Conservation (phyloP, 202 grass and related monocot genomes). For the Hordeum pubiflorum region DNA sequence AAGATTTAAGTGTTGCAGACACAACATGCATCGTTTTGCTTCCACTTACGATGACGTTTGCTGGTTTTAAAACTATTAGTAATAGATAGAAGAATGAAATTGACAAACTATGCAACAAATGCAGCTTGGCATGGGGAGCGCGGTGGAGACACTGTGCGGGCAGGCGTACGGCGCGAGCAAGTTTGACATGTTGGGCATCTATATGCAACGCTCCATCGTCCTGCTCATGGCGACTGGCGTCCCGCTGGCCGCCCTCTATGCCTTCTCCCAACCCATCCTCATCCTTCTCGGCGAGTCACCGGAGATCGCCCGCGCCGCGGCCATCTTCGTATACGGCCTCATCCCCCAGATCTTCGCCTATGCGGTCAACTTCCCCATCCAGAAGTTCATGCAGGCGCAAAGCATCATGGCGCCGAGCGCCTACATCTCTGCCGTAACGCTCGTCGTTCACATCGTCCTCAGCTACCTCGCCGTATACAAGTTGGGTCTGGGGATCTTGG, state of each 20-base stretch:
- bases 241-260: not conserved
- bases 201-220: constrained; percentile 44
- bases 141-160: constrained; percentile 74
- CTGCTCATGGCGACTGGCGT: not conserved
- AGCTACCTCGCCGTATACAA: constrained; percentile 45
- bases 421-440: constrained; percentile 31
- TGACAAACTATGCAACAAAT: not conserved
- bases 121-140: constrained; percentile 81
- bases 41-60: too few species aligned
- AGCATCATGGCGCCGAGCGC: constrained; percentile 76
- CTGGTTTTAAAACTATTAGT: too few species aligned
- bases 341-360: constrained; percentile 93
- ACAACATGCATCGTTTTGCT: too few species aligned
- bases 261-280: constrained; percentile 15
- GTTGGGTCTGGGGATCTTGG: constrained; percentile 34
- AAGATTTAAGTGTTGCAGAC: too few species aligned
- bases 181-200: constrained; percentile 48
- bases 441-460: constrained; percentile 29
- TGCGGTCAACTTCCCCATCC: constrained; percentile 68
- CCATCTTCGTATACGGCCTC: constrained; percentile 50
- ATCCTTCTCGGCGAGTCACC: constrained; percentile 42
- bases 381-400: constrained; percentile 72
- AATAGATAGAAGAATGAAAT: too few species aligned
- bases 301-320: constrained; percentile 34
- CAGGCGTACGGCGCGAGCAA: constrained; percentile 63